phyloP scores from a whole-genome alignment of 345 rosid species.

The Corchorus capsularis region DNA sequence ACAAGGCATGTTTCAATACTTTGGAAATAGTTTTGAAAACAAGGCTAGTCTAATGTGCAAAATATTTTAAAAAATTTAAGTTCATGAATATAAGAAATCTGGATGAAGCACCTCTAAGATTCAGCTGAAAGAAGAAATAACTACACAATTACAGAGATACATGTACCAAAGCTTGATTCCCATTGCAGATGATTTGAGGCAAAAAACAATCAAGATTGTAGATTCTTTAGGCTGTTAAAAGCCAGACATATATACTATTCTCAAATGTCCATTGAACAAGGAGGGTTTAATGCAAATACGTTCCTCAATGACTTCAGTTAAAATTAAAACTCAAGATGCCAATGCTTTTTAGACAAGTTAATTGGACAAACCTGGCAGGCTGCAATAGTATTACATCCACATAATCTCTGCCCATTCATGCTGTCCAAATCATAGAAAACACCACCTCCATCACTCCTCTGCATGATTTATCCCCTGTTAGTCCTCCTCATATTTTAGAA shows the following conservation, averaged over 20 bases:
- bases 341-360: slow-evolving; percentile 13
- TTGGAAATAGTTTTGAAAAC: neutral
- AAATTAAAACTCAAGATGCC: neutral
- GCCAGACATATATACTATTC: neutral
- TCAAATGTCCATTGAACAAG: neutral
- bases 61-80: neutral
- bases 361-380: slow-evolving; percentile 77
- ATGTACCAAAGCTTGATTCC: neutral
- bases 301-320: neutral
- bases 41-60: neutral
- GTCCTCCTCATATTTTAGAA: slow-evolving; percentile 3
- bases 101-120: neutral
- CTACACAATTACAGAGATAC: neutral
- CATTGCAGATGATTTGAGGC: neutral
- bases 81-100: neutral
- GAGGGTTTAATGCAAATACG: neutral
- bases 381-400: slow-evolving; percentile 76
- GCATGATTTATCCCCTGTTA: slow-evolving; percentile 35
- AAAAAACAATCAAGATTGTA: neutral
- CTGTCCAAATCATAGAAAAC: slow-evolving; percentile 80
- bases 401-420: slow-evolving; percentile 80
- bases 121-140: neutral
- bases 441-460: slow-evolving; percentile 98
- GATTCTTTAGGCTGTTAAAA: neutral
- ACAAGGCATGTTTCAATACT: neutral